Evolutionary conservation across 139 green algal species (phyloP).

Genomic region (Micractinium sp.): DNA sequence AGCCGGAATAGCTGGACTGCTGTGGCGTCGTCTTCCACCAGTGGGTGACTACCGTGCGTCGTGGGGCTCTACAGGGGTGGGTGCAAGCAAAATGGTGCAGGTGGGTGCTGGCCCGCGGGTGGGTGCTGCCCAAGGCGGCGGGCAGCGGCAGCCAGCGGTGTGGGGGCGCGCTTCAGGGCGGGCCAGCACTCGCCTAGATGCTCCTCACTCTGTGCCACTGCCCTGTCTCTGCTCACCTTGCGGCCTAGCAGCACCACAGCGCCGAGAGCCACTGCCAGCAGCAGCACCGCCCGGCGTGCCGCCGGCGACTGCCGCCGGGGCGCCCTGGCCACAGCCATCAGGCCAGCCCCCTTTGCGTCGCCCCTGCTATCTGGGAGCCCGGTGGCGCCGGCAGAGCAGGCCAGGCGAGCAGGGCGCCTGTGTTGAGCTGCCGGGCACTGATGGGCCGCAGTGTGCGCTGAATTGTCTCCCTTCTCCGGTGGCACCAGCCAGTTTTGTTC

Average conservation of each 20-base stretch:
- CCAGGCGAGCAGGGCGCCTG: no score
- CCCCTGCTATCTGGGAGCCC: no score
- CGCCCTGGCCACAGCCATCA: slow-evolving; percentile 14
- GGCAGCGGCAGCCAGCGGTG: no score
- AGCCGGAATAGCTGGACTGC: slow-evolving; percentile 7
- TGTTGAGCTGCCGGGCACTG: no score
- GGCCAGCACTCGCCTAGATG: background rate
- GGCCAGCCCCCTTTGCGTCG: no score
- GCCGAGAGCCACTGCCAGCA: background rate
- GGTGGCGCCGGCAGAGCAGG: no score
- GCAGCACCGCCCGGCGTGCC: background rate
- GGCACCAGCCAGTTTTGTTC: no score
- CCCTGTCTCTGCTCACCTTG: background rate
- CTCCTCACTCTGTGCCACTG: background rate
- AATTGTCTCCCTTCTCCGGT: no score
- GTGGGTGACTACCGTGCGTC: background rate
- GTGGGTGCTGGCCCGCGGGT: no score
- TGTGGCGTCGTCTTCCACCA: background rate
- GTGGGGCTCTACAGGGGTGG: background rate
- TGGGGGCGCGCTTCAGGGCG: background rate
- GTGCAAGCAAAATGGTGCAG: background rate
- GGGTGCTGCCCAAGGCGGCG: no score
- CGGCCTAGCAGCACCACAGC: background rate
- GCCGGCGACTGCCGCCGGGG: background rate
- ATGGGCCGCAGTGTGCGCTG: no score